phyloP scores from a whole-genome alignment of 2,329 filamentous ascomycete genomes.

The Thyridium curvatum region DNA sequence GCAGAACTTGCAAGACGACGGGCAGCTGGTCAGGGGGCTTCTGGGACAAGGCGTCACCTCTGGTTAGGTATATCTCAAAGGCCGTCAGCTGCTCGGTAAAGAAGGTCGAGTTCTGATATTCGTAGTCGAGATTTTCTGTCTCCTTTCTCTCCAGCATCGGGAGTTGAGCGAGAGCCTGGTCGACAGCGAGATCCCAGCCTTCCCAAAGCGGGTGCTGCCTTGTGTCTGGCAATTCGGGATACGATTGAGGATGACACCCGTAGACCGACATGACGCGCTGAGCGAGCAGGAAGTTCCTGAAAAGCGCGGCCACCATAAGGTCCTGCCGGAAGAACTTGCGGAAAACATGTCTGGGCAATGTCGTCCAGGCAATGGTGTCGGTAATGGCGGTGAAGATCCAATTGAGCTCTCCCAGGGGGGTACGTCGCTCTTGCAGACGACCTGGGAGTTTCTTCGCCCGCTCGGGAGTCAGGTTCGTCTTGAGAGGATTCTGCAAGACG shows the following conservation, averaged over 20 bases:
- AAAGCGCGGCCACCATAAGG: slow-evolving; percentile 96
- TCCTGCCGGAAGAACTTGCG: slow-evolving; percentile 97
- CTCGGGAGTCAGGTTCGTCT: slow-evolving; percentile 65
- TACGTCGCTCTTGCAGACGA: slow-evolving; percentile 84
- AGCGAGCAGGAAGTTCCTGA: slow-evolving; percentile 90
- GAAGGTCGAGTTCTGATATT: slow-evolving; percentile 91
- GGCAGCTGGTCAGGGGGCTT: slow-evolving; percentile 91
- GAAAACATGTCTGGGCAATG: slow-evolving; percentile 80
- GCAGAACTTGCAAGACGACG: slow-evolving; percentile 88
- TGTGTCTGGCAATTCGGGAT: slow-evolving; percentile 86
- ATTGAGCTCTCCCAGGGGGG: slow-evolving; percentile 90
- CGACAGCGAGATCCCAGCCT: slow-evolving; percentile 95
- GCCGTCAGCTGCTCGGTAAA: slow-evolving; percentile 96
- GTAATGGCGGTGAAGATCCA: slow-evolving; percentile 99
- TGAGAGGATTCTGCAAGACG: slow-evolving; percentile 80
- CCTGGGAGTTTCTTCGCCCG: slow-evolving; percentile 86
- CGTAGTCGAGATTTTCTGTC: slow-evolving; percentile 68
- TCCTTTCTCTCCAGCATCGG: slow-evolving; percentile 78
- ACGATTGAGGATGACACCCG: slow-evolving; percentile 90
- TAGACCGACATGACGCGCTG: slow-evolving; percentile 96
- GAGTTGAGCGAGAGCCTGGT: slow-evolving; percentile 87
- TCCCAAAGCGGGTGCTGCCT: slow-evolving; percentile 94
- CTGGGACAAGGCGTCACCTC: slow-evolving; percentile 73
- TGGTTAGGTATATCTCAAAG: slow-evolving; percentile 89
- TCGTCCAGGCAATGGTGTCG: slow-evolving; percentile 98